These are phyloP conservation scores for Echeveria elegans DNA, from an alignment of 164 flowering plant species.

Conservation along the genomic window DNA sequence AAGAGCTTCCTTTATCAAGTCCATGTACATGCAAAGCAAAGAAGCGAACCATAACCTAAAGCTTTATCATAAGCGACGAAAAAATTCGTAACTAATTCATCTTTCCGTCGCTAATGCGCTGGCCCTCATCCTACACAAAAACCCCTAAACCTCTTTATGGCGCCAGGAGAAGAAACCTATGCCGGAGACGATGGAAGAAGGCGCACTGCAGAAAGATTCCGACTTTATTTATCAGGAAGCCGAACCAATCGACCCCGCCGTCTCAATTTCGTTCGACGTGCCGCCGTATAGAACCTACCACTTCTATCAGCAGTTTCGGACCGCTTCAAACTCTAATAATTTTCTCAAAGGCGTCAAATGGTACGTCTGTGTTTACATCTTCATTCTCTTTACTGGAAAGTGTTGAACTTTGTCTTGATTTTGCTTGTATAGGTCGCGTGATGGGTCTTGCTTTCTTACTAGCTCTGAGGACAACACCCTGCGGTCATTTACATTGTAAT, in stretches of 20 bases:
- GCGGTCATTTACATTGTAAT: slow-evolving; percentile 46
- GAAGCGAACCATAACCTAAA: too few relatives aligned
- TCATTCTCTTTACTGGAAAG: background rate
- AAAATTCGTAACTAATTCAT: background rate
- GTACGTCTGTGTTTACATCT: slow-evolving; percentile 14
- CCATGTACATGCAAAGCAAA: too few relatives aligned
- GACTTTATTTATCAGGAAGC: slow-evolving; percentile 3
- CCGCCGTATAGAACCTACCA: slow-evolving; percentile 57
- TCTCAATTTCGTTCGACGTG: slow-evolving; percentile 37
- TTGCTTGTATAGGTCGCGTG: slow-evolving; percentile 68
- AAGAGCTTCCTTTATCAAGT: too few relatives aligned
- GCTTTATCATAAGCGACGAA: background rate
- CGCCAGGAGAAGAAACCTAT: background rate
- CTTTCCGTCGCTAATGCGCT: background rate
- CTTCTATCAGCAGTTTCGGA: slow-evolving; percentile 64
- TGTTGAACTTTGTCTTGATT: background rate
- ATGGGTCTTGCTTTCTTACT: slow-evolving; percentile 79
- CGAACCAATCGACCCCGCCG: slow-evolving; percentile 14
- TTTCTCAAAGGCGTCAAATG: slow-evolving; percentile 80
- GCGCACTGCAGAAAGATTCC: slow-evolving; percentile 9
- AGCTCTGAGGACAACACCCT: slow-evolving; percentile 21
- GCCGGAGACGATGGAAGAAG: slow-evolving; percentile 28
- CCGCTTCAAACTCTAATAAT: slow-evolving; percentile 58
- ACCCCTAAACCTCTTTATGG: background rate
- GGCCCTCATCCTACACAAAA: background rate